These are phyloP conservation scores for Pharus latifolius DNA, from an alignment of 176 grass and related monocot genomes.

Conservation along the genomic window DNA sequence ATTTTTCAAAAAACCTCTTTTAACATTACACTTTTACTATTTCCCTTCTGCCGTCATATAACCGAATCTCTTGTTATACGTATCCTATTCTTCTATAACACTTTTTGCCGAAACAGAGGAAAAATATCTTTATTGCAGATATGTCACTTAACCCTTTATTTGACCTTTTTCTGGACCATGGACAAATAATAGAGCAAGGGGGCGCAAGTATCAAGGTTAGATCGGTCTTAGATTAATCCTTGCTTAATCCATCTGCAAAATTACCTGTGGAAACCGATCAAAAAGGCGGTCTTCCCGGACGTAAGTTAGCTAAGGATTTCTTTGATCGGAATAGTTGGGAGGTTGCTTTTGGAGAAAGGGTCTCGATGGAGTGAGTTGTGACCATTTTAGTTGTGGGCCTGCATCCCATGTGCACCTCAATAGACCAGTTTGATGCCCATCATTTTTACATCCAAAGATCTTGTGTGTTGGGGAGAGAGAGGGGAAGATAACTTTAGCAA, in stretches of 20 bases:
- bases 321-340: neutral
- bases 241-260: neutral
- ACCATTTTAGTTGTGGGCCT: neutral
- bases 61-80: too few species aligned
- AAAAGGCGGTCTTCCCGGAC: neutral
- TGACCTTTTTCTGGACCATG: too few species aligned
- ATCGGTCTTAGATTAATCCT: neutral
- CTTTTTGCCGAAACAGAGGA: too few species aligned
- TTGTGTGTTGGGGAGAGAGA: too few species aligned
- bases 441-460: neutral
- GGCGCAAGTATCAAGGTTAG: neutral
- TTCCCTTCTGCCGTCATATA: too few species aligned
- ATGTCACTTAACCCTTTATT: too few species aligned
- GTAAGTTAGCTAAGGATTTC: neutral
- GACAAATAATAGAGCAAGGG: too few species aligned
- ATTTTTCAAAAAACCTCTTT: too few species aligned
- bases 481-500: too few species aligned
- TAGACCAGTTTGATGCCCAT: neutral
- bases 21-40: too few species aligned
- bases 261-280: neutral
- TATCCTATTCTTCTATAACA: too few species aligned
- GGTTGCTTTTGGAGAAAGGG: constrained; percentile 1
- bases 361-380: neutral
- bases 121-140: too few species aligned
- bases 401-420: neutral